Evolutionary conservation across 208 protist species (phyloP).

Genomic region (Trypanosoma scelopori): DNA sequence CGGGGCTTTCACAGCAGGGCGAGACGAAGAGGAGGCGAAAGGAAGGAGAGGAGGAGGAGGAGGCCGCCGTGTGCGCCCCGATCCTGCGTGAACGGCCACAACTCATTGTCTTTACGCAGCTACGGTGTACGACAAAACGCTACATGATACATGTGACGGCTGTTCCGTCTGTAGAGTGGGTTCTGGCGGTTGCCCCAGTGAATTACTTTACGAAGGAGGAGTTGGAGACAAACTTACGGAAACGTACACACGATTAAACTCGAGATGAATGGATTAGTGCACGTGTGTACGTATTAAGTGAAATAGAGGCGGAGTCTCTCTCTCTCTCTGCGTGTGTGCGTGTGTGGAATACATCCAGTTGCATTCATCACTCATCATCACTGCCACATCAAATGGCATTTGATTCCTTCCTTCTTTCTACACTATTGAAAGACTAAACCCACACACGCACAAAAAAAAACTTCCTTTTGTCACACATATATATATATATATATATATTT

Average conservation of each 20-base stretch:
- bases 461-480: background rate
- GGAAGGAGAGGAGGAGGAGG: background rate
- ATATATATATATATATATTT: background rate
- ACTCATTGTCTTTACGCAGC: conserved; percentile 84
- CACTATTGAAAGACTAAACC: too few relatives aligned
- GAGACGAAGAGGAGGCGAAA: conserved; percentile 1
- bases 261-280: background rate
- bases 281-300: background rate
- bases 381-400: too few relatives aligned
- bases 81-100: conserved; percentile 54
- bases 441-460: too few relatives aligned
- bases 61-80: conserved; percentile 13
- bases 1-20: conserved; percentile 27
- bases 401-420: conserved; percentile 1
- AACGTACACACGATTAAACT: conserved; percentile 48
- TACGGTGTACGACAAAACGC: conserved; percentile 80
- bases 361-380: too few relatives aligned
- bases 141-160: conserved; percentile 90
- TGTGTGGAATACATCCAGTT: background rate
- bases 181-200: conserved; percentile 62
- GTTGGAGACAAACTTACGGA: conserved; percentile 68
- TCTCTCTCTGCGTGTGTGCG: background rate
- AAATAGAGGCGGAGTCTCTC: too few relatives aligned
- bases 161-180: conserved; percentile 61
- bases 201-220: conserved; percentile 85